Base-by-base conservation (phyloP, 78 protist genomes). In the Dictyostelium firmibasis region DNA sequence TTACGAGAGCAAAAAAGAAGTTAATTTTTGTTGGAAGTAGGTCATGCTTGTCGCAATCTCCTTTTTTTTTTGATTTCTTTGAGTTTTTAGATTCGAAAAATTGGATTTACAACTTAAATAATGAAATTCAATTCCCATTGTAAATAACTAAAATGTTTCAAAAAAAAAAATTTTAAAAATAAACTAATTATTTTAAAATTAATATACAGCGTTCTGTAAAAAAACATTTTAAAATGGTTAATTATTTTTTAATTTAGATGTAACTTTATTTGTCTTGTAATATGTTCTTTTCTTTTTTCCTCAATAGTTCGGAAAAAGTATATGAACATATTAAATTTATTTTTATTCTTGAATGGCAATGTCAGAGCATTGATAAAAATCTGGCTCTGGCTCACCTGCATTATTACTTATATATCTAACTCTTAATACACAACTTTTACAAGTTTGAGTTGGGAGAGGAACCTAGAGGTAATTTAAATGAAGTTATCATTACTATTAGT, bases 1-100 rank as follows among this genome's bases (percentile, higher is more conserved):
- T 97, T 18, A 98, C 99, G 5, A 97, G 99, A n/a, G 98, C 99
- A 29, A 96, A 94, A 86, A 29, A 62, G 57, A 98, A 98, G 83
- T 64, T 97, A 23, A 69, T 98, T 0, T 44, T 97, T 20, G 43
- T 98, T 35, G 99, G 99, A 29, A 92, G 94, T 36, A 5, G 3
- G 9, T 44, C 43, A 13, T 89, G 96, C 16, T 25, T 94, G 2
- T 41, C 82, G 3, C 2, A 31, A 3, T 78, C 70, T 35, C 86
- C 94, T 11, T 70, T 89, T 57, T 89, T 79, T 44, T 0, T 20
- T 11, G 87, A 89, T 16, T 57, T 89, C 1, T 50, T 81, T 70
- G 29, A 81, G 7, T 57, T 57, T 57, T 20, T 57, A 57, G 27
- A 57, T 20, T 57, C 67, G 5, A 57, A 57, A 57, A 20, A 57